Percentiles rank a stretch among this genome's conserved stretches.
Conservation (phyloP, 2,329 filamentous ascomycete genomes). For the Beauveria pseudobassiana region DNA sequence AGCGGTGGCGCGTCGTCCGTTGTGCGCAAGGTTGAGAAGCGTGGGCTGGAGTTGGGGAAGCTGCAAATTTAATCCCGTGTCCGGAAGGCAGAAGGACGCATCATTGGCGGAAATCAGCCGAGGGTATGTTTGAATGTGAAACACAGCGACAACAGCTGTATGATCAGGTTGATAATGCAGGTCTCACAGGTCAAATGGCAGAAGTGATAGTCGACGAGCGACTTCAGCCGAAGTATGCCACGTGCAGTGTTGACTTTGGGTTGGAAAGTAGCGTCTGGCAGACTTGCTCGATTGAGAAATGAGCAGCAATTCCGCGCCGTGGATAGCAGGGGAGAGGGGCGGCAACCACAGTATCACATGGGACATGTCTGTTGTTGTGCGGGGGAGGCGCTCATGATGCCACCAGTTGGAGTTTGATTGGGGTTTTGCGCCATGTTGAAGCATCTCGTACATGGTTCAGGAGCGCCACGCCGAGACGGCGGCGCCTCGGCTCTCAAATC, state of each 20-base stretch:
- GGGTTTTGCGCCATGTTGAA: not conserved
- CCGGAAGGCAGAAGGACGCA: too few species aligned
- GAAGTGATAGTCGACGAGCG: not conserved
- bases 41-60: not conserved
- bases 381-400: conserved; percentile 1
- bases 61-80: not conserved
- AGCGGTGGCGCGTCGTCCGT: not conserved
- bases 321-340: not conserved
- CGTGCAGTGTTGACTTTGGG: conserved; percentile 2
- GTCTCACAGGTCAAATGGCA: not conserved
- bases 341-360: not conserved
- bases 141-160: not conserved
- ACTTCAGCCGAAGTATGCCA: not conserved
- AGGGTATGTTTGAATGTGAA: not conserved
- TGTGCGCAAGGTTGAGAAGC: not conserved
- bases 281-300: not conserved
- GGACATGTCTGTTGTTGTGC: not conserved
- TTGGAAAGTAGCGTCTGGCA: conserved; percentile 6
- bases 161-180: not conserved
- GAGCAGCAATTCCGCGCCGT: not conserved
- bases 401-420: not conserved
- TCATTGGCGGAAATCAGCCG: too few species aligned
- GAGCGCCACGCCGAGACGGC: not conserved
- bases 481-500: not conserved
- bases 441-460: not conserved